phyloP scores from a whole-genome alignment of 108 stramenopile species.

The Cyclotella atomus region DNA sequence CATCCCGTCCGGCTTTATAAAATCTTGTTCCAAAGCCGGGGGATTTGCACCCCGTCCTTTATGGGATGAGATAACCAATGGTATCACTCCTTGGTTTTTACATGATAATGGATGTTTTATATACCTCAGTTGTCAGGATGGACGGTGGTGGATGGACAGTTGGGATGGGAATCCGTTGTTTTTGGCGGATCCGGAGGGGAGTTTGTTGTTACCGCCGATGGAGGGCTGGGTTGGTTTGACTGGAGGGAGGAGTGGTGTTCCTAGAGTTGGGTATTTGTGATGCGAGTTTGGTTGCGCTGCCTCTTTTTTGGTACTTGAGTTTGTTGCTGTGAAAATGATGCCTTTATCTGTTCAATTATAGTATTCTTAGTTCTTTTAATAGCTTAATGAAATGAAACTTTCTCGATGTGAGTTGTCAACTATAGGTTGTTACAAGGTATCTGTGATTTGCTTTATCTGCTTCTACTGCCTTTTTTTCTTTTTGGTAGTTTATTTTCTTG shows the following conservation, averaged over 20 bases:
- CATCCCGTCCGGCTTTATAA: conserved; percentile 36
- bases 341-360: too few relatives aligned
- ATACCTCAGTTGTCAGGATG: conserved; percentile 35
- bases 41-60: conserved; percentile 41
- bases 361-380: too few relatives aligned
- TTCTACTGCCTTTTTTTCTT: too few relatives aligned
- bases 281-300: too few relatives aligned
- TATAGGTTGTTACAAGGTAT: too few relatives aligned
- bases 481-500: too few relatives aligned
- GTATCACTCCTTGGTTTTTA: conserved; percentile 44
- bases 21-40: conserved; percentile 36
- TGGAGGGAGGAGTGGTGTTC: conserved; percentile 30
- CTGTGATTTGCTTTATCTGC: too few relatives aligned
- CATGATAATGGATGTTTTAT: conserved; percentile 31
- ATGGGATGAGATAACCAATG: conserved; percentile 36
- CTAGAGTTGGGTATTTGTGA: conserved; percentile 34
- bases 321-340: too few relatives aligned
- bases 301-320: too few relatives aligned
- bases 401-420: too few relatives aligned
- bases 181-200: conserved; percentile 29
- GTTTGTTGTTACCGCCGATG: conserved; percentile 36
- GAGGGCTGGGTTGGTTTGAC: conserved; percentile 36
- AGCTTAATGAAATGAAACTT: too few relatives aligned
- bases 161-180: conserved; percentile 22
- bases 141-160: conserved; percentile 39